These are phyloP conservation scores for Berkeleyomyces rouxiae DNA, from an alignment of 2,329 filamentous ascomycete species.

Conservation along the genomic window DNA sequence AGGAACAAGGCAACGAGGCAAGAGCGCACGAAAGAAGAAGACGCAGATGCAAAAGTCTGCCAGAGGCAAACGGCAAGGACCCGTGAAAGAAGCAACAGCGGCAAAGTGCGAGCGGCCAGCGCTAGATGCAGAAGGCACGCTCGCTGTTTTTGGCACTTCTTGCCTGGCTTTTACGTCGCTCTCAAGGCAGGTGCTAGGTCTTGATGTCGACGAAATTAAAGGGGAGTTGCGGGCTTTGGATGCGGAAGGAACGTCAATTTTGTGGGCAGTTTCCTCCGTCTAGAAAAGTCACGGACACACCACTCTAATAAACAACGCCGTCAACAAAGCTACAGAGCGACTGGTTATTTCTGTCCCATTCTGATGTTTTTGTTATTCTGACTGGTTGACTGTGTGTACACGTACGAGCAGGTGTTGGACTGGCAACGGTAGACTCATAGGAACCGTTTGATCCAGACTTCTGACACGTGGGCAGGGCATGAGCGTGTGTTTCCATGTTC, in stretches of 20 bases:
- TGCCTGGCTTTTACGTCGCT: background rate
- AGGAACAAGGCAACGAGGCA: background rate
- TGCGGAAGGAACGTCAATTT: background rate
- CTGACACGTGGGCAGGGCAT: background rate
- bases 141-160: background rate
- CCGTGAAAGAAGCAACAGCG: too few relatives aligned
- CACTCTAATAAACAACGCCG: too few relatives aligned
- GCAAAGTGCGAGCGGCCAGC: background rate
- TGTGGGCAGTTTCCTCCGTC: background rate
- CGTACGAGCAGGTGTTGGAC: background rate
- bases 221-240: background rate
- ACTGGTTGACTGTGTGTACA: background rate
- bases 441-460: background rate
- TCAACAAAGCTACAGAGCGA: too few relatives aligned
- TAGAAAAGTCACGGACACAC: too few relatives aligned
- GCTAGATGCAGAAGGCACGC: background rate
- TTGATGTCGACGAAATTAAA: background rate
- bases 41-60: background rate
- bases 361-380: background rate
- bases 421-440: background rate
- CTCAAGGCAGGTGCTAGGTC: background rate
- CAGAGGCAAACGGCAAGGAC: background rate
- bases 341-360: background rate
- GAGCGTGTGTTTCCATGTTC: too few relatives aligned
- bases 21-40: constrained; percentile 1